A percentile compares a stretch with the other conserved stretches of the same genome.
phyloP scores from a whole-genome alignment of 176 grass and related monocot genomes.

The Oropetium thomaeum region DNA sequence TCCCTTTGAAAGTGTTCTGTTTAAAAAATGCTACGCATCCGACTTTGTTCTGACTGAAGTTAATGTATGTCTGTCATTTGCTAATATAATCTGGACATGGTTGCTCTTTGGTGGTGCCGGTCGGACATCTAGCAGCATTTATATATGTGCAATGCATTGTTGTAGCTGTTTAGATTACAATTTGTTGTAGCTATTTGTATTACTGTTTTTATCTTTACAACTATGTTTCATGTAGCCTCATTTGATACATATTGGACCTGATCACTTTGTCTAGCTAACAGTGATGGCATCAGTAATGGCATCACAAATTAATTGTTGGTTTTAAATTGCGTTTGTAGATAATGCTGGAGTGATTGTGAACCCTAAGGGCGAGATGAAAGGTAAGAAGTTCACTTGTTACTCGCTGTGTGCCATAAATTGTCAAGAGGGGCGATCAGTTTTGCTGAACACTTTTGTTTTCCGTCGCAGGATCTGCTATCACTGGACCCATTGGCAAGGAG shows the following conservation, averaged over 20 bases:
- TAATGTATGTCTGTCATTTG: too few relatives aligned
- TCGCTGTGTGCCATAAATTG: background rate
- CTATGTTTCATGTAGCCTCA: too few relatives aligned
- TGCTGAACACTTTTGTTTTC: background rate
- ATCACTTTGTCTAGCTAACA: too few relatives aligned
- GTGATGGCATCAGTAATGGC: too few relatives aligned
- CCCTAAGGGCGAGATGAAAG: conserved; percentile 68
- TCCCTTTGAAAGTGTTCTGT: background rate
- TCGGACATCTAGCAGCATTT: too few relatives aligned
- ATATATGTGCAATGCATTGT: too few relatives aligned
- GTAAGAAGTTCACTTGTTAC: background rate
- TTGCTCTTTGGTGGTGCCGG: too few relatives aligned
- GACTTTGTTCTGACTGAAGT: too few relatives aligned
- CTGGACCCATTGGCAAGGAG: conserved; percentile 61
- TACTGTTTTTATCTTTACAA: too few relatives aligned
- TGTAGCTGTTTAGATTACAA: background rate
- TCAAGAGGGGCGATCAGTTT: background rate
- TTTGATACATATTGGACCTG: background rate
- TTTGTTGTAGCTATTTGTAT: background rate
- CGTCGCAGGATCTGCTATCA: conserved; percentile 55
- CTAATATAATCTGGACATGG: too few relatives aligned
- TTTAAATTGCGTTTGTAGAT: conserved; percentile 28
- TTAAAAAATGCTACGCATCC: too few relatives aligned
- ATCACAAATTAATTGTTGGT: background rate
- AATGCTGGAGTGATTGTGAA: conserved; percentile 64